Evolutionary conservation across 2,329 filamentous ascomycete species (phyloP).

Genomic region (Botrytis byssoidea): DNA sequence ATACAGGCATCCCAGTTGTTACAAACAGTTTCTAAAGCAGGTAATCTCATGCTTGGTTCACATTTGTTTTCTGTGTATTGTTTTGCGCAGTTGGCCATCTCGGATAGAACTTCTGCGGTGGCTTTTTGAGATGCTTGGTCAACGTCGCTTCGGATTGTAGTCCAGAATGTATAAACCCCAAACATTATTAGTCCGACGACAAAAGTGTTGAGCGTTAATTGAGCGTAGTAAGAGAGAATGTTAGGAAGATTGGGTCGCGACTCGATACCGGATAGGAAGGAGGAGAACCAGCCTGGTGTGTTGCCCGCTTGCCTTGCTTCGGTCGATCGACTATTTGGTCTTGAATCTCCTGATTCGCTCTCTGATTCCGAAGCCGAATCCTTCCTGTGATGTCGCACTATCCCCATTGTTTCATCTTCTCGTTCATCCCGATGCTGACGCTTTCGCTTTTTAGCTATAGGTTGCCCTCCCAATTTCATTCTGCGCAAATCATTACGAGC

Average conservation of each 20-base stretch:
- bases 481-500: conserved; percentile 52
- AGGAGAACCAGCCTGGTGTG: conserved; percentile 43
- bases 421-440: conserved; percentile 43
- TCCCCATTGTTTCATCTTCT: conserved; percentile 33
- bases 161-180: conserved; percentile 36
- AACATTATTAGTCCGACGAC: conserved; percentile 47
- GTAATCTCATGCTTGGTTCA: conserved; percentile 61
- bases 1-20: conserved; percentile 84
- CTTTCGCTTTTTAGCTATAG: conserved; percentile 48
- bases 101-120: conserved; percentile 66
- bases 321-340: conserved; percentile 30
- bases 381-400: conserved; percentile 39
- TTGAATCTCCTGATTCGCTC: conserved; percentile 40
- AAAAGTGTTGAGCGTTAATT: conserved; percentile 53
- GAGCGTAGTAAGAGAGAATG: conserved; percentile 65
- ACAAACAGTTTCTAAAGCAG: conserved; percentile 72
- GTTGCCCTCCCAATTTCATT: conserved; percentile 44
- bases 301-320: conserved; percentile 36
- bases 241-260: conserved; percentile 63
- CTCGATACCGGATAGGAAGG: conserved; percentile 61
- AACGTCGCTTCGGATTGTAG: conserved; percentile 37
- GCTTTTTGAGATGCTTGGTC: conserved; percentile 54
- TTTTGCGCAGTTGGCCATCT: conserved; percentile 77
- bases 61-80: conserved; percentile 79
- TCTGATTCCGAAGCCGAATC: conserved; percentile 42